These are phyloP conservation scores for Alternaria solani DNA, from an alignment of 2,329 filamentous ascomycete species.

Conservation along the genomic window DNA sequence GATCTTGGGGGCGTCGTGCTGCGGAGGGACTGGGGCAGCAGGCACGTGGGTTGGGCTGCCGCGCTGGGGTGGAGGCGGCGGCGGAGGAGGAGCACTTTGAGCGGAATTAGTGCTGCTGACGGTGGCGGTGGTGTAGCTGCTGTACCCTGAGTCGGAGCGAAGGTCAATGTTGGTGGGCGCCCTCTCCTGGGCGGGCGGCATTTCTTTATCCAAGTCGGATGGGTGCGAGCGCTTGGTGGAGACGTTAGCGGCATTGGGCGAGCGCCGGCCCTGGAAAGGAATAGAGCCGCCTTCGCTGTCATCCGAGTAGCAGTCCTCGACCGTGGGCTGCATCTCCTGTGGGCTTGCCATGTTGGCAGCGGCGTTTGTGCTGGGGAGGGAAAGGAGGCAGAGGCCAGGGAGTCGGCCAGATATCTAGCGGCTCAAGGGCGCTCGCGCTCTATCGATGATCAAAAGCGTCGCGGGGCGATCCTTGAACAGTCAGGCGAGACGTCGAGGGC, in stretches of 20 bases:
- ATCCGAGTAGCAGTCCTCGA: constrained; percentile 55
- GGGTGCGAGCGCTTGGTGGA: constrained; percentile 57
- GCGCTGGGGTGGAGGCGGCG: constrained; percentile 20
- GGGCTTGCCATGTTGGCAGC: constrained; percentile 32
- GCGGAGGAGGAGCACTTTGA: constrained; percentile 46
- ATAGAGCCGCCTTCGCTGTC: constrained; percentile 39
- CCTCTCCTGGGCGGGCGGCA: constrained; percentile 35
- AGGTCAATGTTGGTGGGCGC: constrained; percentile 53
- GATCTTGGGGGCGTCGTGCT: constrained; percentile 28
- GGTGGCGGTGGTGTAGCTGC: constrained; percentile 64
- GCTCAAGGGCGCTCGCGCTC: background rate
- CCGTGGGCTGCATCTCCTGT: constrained; percentile 31
- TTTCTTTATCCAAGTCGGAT: constrained; percentile 45
- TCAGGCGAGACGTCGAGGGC: constrained; percentile 30
- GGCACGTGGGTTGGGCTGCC: constrained; percentile 39
- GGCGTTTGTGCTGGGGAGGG: constrained; percentile 11
- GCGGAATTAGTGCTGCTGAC: constrained; percentile 62
- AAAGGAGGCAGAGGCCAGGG: constrained; percentile 13
- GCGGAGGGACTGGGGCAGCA: constrained; percentile 24
- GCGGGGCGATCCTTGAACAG: constrained; percentile 26
- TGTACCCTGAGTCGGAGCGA: constrained; percentile 69
- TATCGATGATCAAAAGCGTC: constrained; percentile 28
- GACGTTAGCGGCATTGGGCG: constrained; percentile 61
- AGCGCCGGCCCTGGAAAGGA: constrained; percentile 51
- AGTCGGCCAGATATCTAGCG: constrained; percentile 31